phyloP scores from a whole-genome alignment of 768 basidiomycete genomes.

The Boletus huronensis region DNA sequence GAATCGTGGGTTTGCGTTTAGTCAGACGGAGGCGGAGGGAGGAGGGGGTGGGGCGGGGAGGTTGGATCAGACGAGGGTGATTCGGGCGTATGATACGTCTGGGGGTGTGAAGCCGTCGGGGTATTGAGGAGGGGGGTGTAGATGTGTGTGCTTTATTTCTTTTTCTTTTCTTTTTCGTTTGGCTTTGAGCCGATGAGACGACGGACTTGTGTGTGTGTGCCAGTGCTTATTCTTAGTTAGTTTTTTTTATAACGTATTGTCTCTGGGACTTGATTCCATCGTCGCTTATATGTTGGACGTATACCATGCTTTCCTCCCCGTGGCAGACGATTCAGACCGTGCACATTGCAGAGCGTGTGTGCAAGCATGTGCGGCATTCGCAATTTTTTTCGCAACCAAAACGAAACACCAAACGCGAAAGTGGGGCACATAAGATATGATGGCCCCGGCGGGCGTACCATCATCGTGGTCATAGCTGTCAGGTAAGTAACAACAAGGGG shows the following conservation, averaged over 20 bases:
- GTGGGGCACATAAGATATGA: too few relatives aligned
- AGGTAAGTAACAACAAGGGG: too few relatives aligned
- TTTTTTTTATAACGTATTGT: background rate
- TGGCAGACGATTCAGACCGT: too few relatives aligned
- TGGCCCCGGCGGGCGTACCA: too few relatives aligned
- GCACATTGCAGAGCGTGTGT: too few relatives aligned
- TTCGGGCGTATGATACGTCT: constrained; percentile 85
- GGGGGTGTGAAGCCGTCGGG: constrained; percentile 71
- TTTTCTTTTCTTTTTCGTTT: background rate
- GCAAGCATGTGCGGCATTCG: too few relatives aligned
- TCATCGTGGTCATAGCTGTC: too few relatives aligned
- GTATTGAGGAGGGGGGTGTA: constrained; percentile 41
- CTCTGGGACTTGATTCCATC: background rate
- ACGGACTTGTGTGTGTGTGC: background rate
- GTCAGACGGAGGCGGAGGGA: constrained; percentile 96
- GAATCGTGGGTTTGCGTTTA: constrained; percentile 97
- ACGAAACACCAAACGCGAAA: too few relatives aligned
- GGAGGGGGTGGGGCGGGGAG: constrained; percentile 38
- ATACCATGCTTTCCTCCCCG: too few relatives aligned
- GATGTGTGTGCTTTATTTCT: background rate
- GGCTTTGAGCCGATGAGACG: background rate
- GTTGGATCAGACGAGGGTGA: constrained; percentile 84
- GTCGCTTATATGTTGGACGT: background rate
- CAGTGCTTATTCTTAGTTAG: background rate
- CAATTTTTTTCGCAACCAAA: too few relatives aligned